A percentile compares a stretch with the other conserved stretches of the same genome.
Evolutionary conservation across 495 filamentous ascomycete genomes (phyloP).

Genomic region (Halenospora varia): DNA sequence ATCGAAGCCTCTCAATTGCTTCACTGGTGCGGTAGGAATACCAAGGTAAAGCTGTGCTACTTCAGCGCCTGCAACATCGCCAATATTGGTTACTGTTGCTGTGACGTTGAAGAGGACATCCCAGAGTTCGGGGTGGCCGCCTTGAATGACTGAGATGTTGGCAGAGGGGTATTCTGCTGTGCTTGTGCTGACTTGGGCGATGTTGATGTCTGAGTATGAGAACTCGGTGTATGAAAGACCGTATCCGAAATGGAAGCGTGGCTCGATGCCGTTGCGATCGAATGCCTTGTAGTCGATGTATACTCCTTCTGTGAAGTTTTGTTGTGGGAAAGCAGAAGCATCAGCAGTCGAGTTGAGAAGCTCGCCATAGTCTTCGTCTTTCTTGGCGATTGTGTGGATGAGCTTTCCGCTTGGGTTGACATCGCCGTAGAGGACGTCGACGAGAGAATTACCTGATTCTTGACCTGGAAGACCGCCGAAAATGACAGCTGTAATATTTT

Average conservation of each 20-base stretch:
- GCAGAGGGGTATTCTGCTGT: not conserved
- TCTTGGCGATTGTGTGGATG: slow-evolving; percentile 81
- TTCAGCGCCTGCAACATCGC: slow-evolving; percentile 55
- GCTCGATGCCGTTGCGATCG: slow-evolving; percentile 62
- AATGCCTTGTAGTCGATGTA: slow-evolving; percentile 92
- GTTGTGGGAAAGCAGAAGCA: slow-evolving; percentile 50
- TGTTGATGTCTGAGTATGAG: slow-evolving; percentile 54
- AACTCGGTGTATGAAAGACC: slow-evolving; percentile 90
- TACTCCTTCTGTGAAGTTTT: slow-evolving; percentile 55
- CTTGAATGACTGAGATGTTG: slow-evolving; percentile 30
- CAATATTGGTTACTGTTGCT: slow-evolving; percentile 67
- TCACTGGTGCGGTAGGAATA: slow-evolving; percentile 43
- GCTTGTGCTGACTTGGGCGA: not conserved
- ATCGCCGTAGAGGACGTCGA: slow-evolving; percentile 82
- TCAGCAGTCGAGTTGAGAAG: slow-evolving; percentile 53
- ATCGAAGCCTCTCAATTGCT: slow-evolving; percentile 39
- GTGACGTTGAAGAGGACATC: slow-evolving; percentile 54
- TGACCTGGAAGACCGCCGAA: slow-evolving; percentile 89
- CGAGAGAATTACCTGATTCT: slow-evolving; percentile 80
- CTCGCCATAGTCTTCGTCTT: slow-evolving; percentile 68
- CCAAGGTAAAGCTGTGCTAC: slow-evolving; percentile 80
- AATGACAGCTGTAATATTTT: slow-evolving; percentile 39
- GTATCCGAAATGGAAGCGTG: slow-evolving; percentile 85
- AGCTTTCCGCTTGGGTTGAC: slow-evolving; percentile 81
- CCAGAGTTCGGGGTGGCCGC: slow-evolving; percentile 82